phyloP scores from a whole-genome alignment of 305 asterid species.

The Fraxinus xanthoxyloides region DNA sequence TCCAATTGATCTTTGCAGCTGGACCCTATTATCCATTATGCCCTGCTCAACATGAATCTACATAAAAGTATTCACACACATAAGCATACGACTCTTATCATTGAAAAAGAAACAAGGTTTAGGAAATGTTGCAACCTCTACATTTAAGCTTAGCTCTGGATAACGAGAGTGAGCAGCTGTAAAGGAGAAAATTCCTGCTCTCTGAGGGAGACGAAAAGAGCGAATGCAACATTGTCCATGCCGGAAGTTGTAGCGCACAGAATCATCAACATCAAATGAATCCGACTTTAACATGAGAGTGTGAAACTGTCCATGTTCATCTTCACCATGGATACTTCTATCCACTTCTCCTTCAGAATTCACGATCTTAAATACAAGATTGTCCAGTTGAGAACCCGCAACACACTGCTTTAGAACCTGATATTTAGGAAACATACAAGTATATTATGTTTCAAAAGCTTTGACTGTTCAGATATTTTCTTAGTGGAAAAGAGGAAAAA shows the following conservation, averaged over 20 bases:
- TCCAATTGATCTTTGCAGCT: slow-evolving; percentile 13
- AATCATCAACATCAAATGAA: slow-evolving; percentile 38
- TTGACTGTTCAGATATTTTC: not conserved
- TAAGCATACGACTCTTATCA: slow-evolving; percentile 6
- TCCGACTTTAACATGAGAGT: slow-evolving; percentile 43
- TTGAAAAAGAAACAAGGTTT: slow-evolving; percentile 3
- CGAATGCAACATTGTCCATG: slow-evolving; percentile 54
- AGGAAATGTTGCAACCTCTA: slow-evolving; percentile 46
- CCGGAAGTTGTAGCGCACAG: slow-evolving; percentile 42
- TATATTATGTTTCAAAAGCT: not conserved
- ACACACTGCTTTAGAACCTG: slow-evolving; percentile 46
- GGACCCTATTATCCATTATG: not conserved
- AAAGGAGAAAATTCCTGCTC: slow-evolving; percentile 46
- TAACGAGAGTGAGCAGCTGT: slow-evolving; percentile 53
- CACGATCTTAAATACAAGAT: slow-evolving; percentile 46
- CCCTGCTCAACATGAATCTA: slow-evolving; percentile 48
- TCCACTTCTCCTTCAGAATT: slow-evolving; percentile 56
- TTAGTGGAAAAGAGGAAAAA: not conserved
- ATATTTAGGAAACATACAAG: slow-evolving; percentile 15
- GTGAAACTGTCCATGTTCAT: slow-evolving; percentile 49
- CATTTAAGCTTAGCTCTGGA: slow-evolving; percentile 38
- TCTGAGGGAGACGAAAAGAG: slow-evolving; percentile 47
- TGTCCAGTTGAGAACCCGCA: slow-evolving; percentile 56
- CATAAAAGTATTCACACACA: not conserved
- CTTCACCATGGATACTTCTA: slow-evolving; percentile 46